Base-by-base conservation (phyloP, 257 asterid species). In the Cruciata laevipes region DNA sequence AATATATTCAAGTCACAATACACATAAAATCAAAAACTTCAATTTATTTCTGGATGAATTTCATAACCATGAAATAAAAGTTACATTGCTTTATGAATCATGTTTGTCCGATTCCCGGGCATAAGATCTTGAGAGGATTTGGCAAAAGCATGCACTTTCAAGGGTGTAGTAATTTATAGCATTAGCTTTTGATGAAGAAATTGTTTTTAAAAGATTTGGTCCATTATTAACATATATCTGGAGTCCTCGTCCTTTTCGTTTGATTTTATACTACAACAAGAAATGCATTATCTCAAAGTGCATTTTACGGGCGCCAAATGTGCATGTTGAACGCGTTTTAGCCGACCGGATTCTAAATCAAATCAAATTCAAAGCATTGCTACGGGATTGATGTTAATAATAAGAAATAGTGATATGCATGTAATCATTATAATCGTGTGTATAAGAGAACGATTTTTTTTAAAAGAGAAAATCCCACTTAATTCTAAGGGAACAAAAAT, bases 81-180 rank as follows among this genome's bases (percentile, higher is more conserved):
- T 27, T 27, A 27, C 30, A 2, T 27, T 27, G 30, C 30, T 27
- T 25, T 14, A 27, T 44, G 23, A 62, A 35, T 62, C 51, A 12
- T 25, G 18, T 35, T 62, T 61, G 66, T 61, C 66, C 66, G 27
- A 33, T 31, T 61, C 47, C 66, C 9, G 20, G 25, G 16, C 47
- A 61, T 40, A 31, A 61, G 37, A 31, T 61, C 66, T 17, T 62
- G 17, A 9, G n/a, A 62, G n/a, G 11, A 14, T 47, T 47, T 13
- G n/a, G 0, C 6, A 47, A 47, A 17, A 47, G 53, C 53, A 47
- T 16, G 20, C 53, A 47, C 20, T 16, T 4, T 47, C 6, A 16
- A 16, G 20, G 30, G 30, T 14, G 53, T 47, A 3, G 53, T 47
- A 47, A 16, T 47, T 47, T 16, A 47, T 2, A 47, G 55, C 55